A percentile compares a stretch with the other conserved stretches of the same genome.
Evolutionary conservation across 306 rosid genomes (phyloP).

Genomic region (Castanea sativa): DNA sequence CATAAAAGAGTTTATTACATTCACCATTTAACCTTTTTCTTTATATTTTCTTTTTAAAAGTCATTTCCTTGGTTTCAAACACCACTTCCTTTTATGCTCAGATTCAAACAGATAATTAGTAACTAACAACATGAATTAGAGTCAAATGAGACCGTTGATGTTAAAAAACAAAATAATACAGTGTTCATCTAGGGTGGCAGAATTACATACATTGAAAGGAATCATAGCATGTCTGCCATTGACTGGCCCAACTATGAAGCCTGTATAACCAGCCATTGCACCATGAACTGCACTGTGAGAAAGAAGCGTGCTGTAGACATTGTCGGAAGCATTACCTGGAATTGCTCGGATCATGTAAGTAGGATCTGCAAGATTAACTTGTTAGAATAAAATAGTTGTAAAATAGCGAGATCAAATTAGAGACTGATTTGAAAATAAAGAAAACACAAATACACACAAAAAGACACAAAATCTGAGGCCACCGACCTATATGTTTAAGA

Average conservation of each 20-base stretch:
- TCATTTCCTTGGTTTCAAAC: background rate
- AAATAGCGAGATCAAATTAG: background rate
- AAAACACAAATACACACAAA: conserved; percentile 17
- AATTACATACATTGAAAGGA: conserved; percentile 65
- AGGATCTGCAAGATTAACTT: conserved; percentile 56
- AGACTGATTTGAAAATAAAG: background rate
- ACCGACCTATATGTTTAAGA: conserved; percentile 84
- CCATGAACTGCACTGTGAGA: conserved; percentile 95
- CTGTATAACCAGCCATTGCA: conserved; percentile 91
- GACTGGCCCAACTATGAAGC: conserved; percentile 72
- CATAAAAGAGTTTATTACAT: background rate
- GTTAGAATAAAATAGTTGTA: conserved; percentile 19
- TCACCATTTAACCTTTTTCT: background rate
- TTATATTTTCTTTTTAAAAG: background rate
- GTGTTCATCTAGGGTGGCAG: background rate
- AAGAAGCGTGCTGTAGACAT: conserved; percentile 84
- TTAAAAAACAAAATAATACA: conserved; percentile 13
- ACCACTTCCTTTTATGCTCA: background rate
- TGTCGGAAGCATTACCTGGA: conserved; percentile 90
- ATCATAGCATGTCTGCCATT: conserved; percentile 85
- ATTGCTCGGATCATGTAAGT: conserved; percentile 93
- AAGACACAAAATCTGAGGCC: conserved; percentile 9
- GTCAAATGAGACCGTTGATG: conserved; percentile 17
- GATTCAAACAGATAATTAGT: background rate
- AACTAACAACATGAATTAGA: background rate